Evolutionary conservation across 352 stramenopile species (phyloP), one percentile per base, ranked within the genome.

Genomic region (Globisporangium middletonii): DNA sequence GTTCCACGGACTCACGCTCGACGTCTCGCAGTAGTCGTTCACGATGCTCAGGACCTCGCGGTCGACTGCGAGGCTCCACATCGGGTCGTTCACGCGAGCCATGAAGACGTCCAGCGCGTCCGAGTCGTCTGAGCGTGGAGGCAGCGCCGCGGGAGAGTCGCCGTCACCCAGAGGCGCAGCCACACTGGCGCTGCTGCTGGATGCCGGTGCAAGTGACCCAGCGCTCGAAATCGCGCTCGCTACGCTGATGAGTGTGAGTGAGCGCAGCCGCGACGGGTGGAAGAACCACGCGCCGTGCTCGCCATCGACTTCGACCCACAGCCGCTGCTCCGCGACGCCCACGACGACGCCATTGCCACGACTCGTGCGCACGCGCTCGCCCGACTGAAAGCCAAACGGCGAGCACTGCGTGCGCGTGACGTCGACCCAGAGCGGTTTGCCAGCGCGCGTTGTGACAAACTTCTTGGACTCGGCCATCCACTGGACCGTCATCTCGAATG

Each of bases 271-370:
- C 11, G 72, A 88, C 30, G 79, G 75, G 57, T 94, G 76, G 49
- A 89, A 82, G 52, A 88, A 91, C 88, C 88, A 96, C 23, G 72
- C 72, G 27, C 87, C 85, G 15, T 69, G 23, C 19, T 95, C 82
- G 1, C 69, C 83, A 23, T 96, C 88, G 0, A 94, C 73, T 56
- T 92, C 70, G 8, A 95, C 69, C 88, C 88, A 96, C 8, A 95
- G 53, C 5, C 79, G 70, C 13, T 67, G 63, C 33, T 76, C 68
- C 2, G 78, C 75, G 7, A 88, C 70, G 0, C 88, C 88, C 2
- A 93, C 44, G 0, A 96, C 71, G 8, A 67, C 66, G 2, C 82
- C 88, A 57, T 84, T 82, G 0, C 88, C 88, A n/a, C 88, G 73
- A 56, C 75, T 63, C 2, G 82, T 94, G 2, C 80, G 72, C 35